Evolutionary conservation across 148 eudicot species (phyloP).

Genomic region (Vaccinium myrtillus): DNA sequence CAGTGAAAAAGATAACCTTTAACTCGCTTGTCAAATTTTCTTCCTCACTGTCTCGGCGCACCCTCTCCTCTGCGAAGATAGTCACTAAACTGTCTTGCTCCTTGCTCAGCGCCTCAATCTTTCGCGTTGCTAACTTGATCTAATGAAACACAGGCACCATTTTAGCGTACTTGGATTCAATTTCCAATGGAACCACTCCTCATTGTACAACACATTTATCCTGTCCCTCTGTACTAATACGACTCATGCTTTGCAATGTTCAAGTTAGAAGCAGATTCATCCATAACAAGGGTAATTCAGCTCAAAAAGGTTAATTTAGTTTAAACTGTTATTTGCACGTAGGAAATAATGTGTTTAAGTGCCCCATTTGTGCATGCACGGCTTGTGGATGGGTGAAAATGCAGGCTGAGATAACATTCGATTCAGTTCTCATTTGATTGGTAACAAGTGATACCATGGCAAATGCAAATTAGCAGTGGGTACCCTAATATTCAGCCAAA

Average conservation of each 20-base stretch:
- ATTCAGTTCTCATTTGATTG: neutral
- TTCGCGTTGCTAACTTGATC: conserved; percentile 46
- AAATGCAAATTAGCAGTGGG: neutral
- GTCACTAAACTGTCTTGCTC: conserved; percentile 70
- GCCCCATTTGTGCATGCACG: neutral
- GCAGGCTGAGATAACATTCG: neutral
- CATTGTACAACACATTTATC: neutral
- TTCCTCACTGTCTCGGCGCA: conserved; percentile 60
- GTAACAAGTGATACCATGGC: neutral
- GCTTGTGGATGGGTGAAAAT: neutral
- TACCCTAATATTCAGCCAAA: neutral
- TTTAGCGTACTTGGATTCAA: neutral
- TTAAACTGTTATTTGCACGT: neutral
- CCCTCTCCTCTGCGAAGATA: conserved; percentile 69
- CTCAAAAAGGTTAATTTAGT: neutral
- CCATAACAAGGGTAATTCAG: neutral
- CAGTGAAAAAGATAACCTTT: conserved; percentile 35
- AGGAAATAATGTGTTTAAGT: neutral
- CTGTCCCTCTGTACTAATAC: neutral
- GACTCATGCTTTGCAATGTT: neutral
- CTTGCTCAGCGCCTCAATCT: conserved; percentile 47
- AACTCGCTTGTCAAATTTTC: conserved; percentile 53
- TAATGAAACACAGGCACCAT: conserved; percentile 23
- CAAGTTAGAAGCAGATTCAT: neutral
- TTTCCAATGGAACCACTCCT: neutral